Evolutionary conservation across 345 rosid genomes (phyloP).

Genomic region (Jatropha curcas): DNA sequence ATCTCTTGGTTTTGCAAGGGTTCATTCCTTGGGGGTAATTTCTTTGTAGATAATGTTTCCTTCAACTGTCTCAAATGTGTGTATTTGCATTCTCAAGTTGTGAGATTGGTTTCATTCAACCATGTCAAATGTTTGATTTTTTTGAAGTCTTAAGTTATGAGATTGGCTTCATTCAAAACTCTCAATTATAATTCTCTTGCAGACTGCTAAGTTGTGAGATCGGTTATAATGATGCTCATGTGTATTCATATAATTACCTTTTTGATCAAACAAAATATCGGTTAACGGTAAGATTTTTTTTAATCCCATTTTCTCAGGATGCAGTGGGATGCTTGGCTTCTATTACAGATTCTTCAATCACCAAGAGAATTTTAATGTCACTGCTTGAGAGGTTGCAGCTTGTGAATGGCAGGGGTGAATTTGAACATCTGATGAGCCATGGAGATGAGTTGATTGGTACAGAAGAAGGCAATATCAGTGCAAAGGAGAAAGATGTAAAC

Average conservation of each 20-base stretch:
- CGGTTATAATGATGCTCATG: background rate
- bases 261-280: background rate
- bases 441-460: slow-evolving; percentile 34
- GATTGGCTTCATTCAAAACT: too few relatives aligned
- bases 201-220: background rate
- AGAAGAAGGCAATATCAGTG: slow-evolving; percentile 32
- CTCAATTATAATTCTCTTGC: too few relatives aligned
- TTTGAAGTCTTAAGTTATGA: too few relatives aligned
- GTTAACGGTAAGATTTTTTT: slow-evolving; percentile 8
- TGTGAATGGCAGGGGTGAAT: slow-evolving; percentile 46
- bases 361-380: slow-evolving; percentile 56
- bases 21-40: background rate
- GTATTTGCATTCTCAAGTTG: background rate
- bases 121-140: background rate
- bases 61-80: background rate
- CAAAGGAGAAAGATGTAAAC: slow-evolving; percentile 40
- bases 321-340: slow-evolving; percentile 85
- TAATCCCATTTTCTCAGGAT: slow-evolving; percentile 54
- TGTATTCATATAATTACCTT: background rate
- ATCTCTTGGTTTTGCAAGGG: background rate
- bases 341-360: slow-evolving; percentile 63
- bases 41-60: background rate
- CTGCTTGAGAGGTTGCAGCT: slow-evolving; percentile 58
- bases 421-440: slow-evolving; percentile 30
- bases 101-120: background rate